Base-by-base conservation (phyloP, 148 eudicot genomes). In the Vaccinium corymbosum region DNA sequence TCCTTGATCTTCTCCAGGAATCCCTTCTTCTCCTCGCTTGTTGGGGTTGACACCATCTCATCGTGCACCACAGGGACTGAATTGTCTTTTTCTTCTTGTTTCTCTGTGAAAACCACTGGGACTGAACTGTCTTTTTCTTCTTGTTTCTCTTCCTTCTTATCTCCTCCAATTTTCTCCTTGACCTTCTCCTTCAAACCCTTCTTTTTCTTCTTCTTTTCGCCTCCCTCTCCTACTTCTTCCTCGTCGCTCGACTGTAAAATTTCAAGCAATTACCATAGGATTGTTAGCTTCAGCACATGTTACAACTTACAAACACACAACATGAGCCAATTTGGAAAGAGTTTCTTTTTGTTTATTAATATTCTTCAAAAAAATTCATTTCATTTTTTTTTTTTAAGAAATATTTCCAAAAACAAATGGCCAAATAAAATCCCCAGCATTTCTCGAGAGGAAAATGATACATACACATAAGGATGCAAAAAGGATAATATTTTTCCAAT, bases 241-340 rank as follows among this genome's bases (percentile, higher is more conserved):
- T 92, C 92, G 15, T 90, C 93, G 35, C 91, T 90, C 5, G 92
- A 92, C 94, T 92, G 92, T 84, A 88, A 46, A 46, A 13, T 35
- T 50, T 29, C 27, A 27, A 0, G 17, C 15, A 52, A 52, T 42
- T 3, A 42, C 6, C 20, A 4, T 25, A 22, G 9, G 49, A 50
- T 77, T 1, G 19, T 50, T 77, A 25, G 42, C 14, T 55, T 15
- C 49, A 38, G 3, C 70, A 42, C 42, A 2, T 38, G 42, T 20
- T n/a, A 38, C 42, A 38, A 38, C 52, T 38, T 11, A 14, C 64
- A 53, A 32, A 17, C 81, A 6, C 81, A 6, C 7, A 1, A 10
- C 11, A 17, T 73, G 10, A 6, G 11, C 8, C 12, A 64, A 11
- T 19, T 55, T 55, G 57, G 17, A 55, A 12, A 2, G 10, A 7